phyloP scores from a whole-genome alignment of 805 yeast species.

The Candida nonsorbophila region DNA sequence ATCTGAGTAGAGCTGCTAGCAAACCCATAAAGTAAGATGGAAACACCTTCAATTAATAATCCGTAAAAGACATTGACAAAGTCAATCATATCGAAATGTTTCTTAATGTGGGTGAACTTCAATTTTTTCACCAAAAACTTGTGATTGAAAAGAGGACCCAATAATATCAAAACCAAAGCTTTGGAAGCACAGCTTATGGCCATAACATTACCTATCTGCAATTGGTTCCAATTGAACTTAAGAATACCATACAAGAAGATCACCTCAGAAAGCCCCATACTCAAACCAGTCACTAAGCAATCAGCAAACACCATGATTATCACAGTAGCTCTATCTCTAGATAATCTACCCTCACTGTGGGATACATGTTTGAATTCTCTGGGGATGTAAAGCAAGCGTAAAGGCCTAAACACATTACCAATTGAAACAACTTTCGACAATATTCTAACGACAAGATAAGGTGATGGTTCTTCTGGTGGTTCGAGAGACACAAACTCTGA shows the following conservation, averaged over 20 bases:
- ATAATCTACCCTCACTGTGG: slow-evolving; percentile 10
- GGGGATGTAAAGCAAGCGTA: slow-evolving; percentile 52
- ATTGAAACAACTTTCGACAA: not conserved
- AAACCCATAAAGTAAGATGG: slow-evolving; percentile 27
- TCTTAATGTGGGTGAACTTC: slow-evolving; percentile 25
- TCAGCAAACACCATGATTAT: slow-evolving; percentile 47
- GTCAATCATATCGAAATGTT: slow-evolving; percentile 52
- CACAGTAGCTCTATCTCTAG: slow-evolving; percentile 29
- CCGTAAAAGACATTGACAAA: slow-evolving; percentile 31
- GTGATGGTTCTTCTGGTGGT: slow-evolving; percentile 1
- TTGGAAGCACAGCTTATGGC: slow-evolving; percentile 47
- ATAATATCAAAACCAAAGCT: slow-evolving; percentile 42
- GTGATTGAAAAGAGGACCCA: slow-evolving; percentile 47
- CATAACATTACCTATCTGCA: slow-evolving; percentile 50
- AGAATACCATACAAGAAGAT: slow-evolving; percentile 50
- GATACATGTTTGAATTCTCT: slow-evolving; percentile 20
- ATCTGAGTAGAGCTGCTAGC: slow-evolving; percentile 24
- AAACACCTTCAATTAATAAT: slow-evolving; percentile 32
- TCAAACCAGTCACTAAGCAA: slow-evolving; percentile 24
- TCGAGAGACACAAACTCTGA: not conserved
- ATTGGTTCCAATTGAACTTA: slow-evolving; percentile 49
- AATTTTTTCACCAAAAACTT: slow-evolving; percentile 24
- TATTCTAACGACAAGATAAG: not conserved
- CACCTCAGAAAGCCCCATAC: slow-evolving; percentile 20
- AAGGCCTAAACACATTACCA: slow-evolving; percentile 36